Evolutionary conservation across 176 grass and related monocot genomes (phyloP).

Genomic region (Cenchrus fungigraminus): DNA sequence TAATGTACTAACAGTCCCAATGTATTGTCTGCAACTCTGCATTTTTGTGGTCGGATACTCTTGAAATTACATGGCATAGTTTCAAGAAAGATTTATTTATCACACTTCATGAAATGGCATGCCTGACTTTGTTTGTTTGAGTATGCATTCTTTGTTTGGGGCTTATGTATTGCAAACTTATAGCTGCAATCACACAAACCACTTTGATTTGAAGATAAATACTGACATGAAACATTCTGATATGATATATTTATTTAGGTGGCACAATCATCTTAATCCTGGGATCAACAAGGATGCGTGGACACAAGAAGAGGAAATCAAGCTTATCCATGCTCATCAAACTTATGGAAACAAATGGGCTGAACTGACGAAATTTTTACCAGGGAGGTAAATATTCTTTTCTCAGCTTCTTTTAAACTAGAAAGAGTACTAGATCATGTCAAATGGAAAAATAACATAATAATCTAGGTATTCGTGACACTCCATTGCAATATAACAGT

Average conservation of each 20-base stretch:
- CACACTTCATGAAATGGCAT: not conserved
- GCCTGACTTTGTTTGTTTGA: slow-evolving; percentile 15
- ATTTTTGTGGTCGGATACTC: slow-evolving; percentile 16
- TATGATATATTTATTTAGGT: slow-evolving; percentile 55
- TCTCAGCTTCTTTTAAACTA: not conserved
- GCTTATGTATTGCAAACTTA: slow-evolving; percentile 19
- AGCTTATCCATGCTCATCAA: slow-evolving; percentile 75
- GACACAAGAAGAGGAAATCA: slow-evolving; percentile 92
- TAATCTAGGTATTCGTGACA: slow-evolving; percentile 26
- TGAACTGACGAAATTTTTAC: slow-evolving; percentile 84
- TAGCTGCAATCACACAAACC: slow-evolving; percentile 19
- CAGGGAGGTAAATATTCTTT: slow-evolving; percentile 67
- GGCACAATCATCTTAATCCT: slow-evolving; percentile 98
- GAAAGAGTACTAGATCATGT: not conserved
- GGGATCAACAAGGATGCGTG: slow-evolving; percentile 90
- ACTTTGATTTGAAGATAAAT: slow-evolving; percentile 7
- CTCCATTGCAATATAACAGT: slow-evolving; percentile 24
- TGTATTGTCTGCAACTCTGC: not conserved
- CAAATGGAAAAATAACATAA: not conserved
- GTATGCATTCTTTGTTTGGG: not conserved
- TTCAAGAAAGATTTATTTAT: not conserved
- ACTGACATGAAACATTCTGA: slow-evolving; percentile 6
- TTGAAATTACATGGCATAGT: not conserved
- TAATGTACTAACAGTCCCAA: slow-evolving; percentile 10
- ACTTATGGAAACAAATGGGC: slow-evolving; percentile 97